Percentiles rank a stretch among this genome's conserved stretches.
phyloP scores from a whole-genome alignment of 805 yeast species.

The Sugiyamaella lignohabitans region DNA sequence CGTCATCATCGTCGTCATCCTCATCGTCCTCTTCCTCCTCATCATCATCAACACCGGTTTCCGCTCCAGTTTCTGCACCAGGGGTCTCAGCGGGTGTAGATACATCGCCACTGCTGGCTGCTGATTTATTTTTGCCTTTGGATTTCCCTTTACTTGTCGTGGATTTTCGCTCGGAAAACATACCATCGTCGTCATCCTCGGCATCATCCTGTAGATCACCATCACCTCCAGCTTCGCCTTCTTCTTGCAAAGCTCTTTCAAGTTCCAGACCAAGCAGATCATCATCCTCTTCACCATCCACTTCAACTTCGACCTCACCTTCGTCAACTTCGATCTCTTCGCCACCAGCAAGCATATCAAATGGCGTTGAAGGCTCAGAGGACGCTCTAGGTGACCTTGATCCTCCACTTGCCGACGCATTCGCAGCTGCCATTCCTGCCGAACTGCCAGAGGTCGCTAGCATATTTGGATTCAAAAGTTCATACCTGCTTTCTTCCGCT shows the following conservation, averaged over 20 bases:
- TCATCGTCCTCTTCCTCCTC: no score
- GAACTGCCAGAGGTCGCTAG: conserved; percentile 2
- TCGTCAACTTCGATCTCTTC: conserved; percentile 22
- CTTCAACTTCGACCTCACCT: conserved; percentile 15
- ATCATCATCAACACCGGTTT: conserved; percentile 27
- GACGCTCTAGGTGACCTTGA: conserved; percentile 16
- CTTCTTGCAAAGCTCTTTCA: conserved; percentile 28
- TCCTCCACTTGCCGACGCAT: conserved; percentile 17
- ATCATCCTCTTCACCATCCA: conserved; percentile 32
- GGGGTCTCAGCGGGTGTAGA: neutral
- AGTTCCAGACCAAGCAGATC: conserved; percentile 20
- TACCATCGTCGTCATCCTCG: conserved; percentile 43
- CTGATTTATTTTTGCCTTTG: no score
- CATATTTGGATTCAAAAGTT: conserved; percentile 45
- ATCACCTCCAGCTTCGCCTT: conserved; percentile 25
- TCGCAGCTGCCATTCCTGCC: conserved; percentile 23
- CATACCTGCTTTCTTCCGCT: conserved; percentile 75
- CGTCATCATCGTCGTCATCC: conserved; percentile 49
- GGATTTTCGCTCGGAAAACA: conserved; percentile 46
- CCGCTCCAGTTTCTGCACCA: neutral
- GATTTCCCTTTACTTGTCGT: conserved; percentile 44
- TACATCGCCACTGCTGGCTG: neutral
- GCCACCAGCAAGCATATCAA: conserved; percentile 29
- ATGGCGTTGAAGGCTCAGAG: conserved; percentile 26
- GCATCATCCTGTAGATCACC: conserved; percentile 43